phyloP scores from a whole-genome alignment of 2,329 filamentous ascomycete species.

The Lachnum nothofagi region DNA sequence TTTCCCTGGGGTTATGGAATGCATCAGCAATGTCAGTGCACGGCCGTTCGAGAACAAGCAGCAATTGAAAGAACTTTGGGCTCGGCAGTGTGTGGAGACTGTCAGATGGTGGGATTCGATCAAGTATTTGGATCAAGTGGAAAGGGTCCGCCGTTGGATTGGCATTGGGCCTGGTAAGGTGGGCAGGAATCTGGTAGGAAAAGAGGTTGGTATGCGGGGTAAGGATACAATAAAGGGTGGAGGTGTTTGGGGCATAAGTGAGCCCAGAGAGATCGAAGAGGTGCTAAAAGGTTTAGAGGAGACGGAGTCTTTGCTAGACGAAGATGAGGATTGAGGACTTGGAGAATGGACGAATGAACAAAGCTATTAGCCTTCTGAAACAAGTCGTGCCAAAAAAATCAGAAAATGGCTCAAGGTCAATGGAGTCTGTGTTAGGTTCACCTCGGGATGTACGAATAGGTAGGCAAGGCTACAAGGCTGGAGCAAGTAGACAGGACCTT shows the following conservation, averaged over 20 bases:
- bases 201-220: slow-evolving; percentile 83
- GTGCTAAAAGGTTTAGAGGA: slow-evolving; percentile 61
- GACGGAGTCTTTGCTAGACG: slow-evolving; percentile 43
- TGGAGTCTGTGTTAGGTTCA: neutral
- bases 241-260: slow-evolving; percentile 86
- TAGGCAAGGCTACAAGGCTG: slow-evolving; percentile 18
- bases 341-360: too few species aligned
- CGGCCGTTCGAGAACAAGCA: slow-evolving; percentile 68
- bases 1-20: slow-evolving; percentile 71
- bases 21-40: slow-evolving; percentile 81
- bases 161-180: slow-evolving; percentile 93
- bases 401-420: too few species aligned
- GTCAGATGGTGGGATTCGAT: slow-evolving; percentile 95
- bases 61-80: slow-evolving; percentile 72
- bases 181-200: slow-evolving; percentile 85
- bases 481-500: too few species aligned
- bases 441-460: neutral
- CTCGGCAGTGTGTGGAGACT: slow-evolving; percentile 82
- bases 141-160: slow-evolving; percentile 77
- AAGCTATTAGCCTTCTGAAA: too few species aligned
- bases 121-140: slow-evolving; percentile 77
- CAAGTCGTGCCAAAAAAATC: too few species aligned
- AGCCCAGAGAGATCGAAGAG: slow-evolving; percentile 70
- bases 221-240: slow-evolving; percentile 77
- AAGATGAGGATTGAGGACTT: slow-evolving; percentile 14